Evolutionary conservation across 2,329 filamentous ascomycete genomes (phyloP), one percentile per base, ranked within the genome.

Genomic region (Madurella mycetomatis): DNA sequence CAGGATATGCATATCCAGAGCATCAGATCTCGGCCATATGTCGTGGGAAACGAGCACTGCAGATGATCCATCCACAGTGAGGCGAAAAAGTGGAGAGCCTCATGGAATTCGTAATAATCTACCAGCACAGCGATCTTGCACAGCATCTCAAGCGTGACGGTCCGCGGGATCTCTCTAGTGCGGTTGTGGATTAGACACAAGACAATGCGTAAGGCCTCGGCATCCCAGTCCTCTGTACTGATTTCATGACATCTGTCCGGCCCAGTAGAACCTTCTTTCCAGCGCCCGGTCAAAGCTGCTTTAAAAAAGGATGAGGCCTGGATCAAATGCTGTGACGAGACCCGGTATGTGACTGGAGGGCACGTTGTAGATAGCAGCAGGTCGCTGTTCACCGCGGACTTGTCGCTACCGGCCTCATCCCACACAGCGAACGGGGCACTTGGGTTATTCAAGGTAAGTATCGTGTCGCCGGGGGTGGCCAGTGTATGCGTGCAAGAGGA

Each of bases 321-420:
- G 43, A 46, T 46, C 32, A 46, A 32, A 32, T 46, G 43, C 11
- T 46, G 43, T 46, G 43, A 46, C 12, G 43, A 46, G 43, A 46
- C 43, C 30, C 43, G 43, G 43, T 32, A 46, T n/a, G 43, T 46
- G 43, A 46, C 25, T 19, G 43, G 43, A n/a, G n/a, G n/a, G n/a
- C n/a, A n/a, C n/a, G n/a, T n/a, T n/a, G n/a, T n/a, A n/a, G n/a
- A n/a, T n/a, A n/a, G n/a, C n/a, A n/a, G n/a, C n/a, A n/a, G n/a
- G n/a, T n/a, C n/a, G n/a, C n/a, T n/a, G n/a, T n/a, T n/a, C n/a
- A n/a, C n/a, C n/a, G n/a, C n/a, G n/a, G n/a, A n/a, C n/a, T n/a
- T n/a, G n/a, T n/a, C n/a, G n/a, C n/a, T n/a, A n/a, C n/a, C n/a
- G n/a, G n/a, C n/a, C n/a, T n/a, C n/a, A n/a, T n/a, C n/a, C 41